A percentile compares a stretch with the other conserved stretches of the same genome.
These are phyloP conservation scores for Globisporangium parvum DNA, from an alignment of 352 stramenopile species.

Conservation along the genomic window DNA sequence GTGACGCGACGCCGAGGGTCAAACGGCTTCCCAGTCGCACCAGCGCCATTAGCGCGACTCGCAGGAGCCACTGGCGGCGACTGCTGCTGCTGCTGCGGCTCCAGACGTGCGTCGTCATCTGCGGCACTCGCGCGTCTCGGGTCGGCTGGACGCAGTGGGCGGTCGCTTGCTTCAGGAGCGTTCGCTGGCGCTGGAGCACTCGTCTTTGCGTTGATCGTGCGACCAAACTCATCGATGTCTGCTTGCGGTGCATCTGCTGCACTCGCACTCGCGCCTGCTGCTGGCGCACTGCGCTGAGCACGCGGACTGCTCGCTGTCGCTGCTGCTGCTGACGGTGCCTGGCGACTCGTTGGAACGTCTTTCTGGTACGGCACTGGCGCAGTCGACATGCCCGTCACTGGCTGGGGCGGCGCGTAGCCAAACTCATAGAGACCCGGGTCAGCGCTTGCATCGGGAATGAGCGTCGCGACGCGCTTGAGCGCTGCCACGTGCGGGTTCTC, in stretches of 20 bases:
- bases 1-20: conserved; percentile 32
- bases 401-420: conserved; percentile 68
- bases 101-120: too few relatives aligned
- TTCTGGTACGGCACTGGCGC: conserved; percentile 48
- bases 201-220: conserved; percentile 19
- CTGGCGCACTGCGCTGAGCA: background rate
- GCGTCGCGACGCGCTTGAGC: conserved; percentile 42
- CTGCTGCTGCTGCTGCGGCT: too few relatives aligned
- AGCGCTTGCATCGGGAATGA: conserved; percentile 33
- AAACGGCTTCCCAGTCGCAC: conserved; percentile 12
- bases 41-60: background rate
- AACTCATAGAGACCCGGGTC: conserved; percentile 56
- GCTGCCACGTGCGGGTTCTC: conserved; percentile 58
- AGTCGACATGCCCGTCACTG: conserved; percentile 38
- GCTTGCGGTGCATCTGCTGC: background rate
- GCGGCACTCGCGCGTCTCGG: conserved; percentile 9
- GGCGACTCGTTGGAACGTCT: conserved; percentile 22
- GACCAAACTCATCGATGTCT: conserved; percentile 57
- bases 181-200: background rate
- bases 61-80: background rate
- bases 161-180: conserved; percentile 1
- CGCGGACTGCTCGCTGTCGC: background rate
- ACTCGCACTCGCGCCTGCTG: background rate
- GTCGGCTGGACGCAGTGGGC: conserved; percentile 12
- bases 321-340: background rate